Conservation (phyloP, 768 basidiomycete species). For the Porpolomopsis calyptriformis region DNA sequence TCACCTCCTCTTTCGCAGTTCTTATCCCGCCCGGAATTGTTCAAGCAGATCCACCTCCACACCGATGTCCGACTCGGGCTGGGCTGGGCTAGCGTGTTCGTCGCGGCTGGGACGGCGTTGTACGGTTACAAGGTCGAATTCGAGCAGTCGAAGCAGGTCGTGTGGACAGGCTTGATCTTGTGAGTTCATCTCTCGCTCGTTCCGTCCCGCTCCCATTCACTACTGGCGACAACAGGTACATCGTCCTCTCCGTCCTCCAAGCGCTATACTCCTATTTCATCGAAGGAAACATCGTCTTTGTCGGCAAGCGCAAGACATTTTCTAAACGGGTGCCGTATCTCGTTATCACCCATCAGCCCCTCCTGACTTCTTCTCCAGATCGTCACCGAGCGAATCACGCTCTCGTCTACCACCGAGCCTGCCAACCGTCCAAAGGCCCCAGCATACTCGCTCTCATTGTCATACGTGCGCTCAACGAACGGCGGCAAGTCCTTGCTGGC, state of each 20-base stretch:
- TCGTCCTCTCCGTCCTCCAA: slow-evolving; percentile 59
- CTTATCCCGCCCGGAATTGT: slow-evolving; percentile 68
- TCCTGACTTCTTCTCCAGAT: slow-evolving; percentile 41
- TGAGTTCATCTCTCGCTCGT: slow-evolving; percentile 29
- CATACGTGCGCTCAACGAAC: slow-evolving; percentile 71
- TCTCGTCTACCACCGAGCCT: slow-evolving; percentile 64
- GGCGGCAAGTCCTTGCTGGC: slow-evolving; percentile 77
- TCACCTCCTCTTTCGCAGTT: slow-evolving; percentile 37
- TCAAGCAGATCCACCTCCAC: slow-evolving; percentile 78
- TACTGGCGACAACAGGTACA: slow-evolving; percentile 42
- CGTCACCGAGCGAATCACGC: slow-evolving; percentile 79
- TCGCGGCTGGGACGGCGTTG: slow-evolving; percentile 70
- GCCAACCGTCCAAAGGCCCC: slow-evolving; percentile 36
- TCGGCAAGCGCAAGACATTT: slow-evolving; percentile 83
- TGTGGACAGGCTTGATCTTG: slow-evolving; percentile 72
- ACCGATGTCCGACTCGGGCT: slow-evolving; percentile 81
- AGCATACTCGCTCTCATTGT: slow-evolving; percentile 53
- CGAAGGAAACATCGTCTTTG: slow-evolving; percentile 76
- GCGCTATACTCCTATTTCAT: slow-evolving; percentile 79
- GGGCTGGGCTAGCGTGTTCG: slow-evolving; percentile 78
- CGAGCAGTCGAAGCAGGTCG: slow-evolving; percentile 72
- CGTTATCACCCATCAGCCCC: too few relatives aligned
- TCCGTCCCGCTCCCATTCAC: neutral
- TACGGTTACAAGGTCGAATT: slow-evolving; percentile 88
- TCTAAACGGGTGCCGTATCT: slow-evolving; percentile 61